Evolutionary conservation across 2,329 filamentous ascomycete genomes (phyloP), one percentile per base, ranked within the genome.

Genomic region (Pseudogymnoascus sp.): DNA sequence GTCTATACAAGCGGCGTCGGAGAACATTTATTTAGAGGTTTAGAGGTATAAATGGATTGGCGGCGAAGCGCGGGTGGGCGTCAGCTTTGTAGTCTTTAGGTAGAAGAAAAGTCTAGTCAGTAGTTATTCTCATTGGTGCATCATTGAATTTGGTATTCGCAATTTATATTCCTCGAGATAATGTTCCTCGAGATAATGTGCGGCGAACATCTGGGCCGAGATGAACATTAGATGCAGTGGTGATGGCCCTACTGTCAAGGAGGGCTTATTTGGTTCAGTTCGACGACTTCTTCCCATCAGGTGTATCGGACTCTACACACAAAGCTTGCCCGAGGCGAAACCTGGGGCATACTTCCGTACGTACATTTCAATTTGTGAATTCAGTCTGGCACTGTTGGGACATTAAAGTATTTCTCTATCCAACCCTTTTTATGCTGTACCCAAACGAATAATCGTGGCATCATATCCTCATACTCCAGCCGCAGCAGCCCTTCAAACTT

Each of bases 361-460:
- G 18, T 3, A 28, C 23, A 30, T 52, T 12, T 18, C 45, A 52
- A 23, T 30, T 52, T 30, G 5, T 26, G n/a, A 41, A 30, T 1
- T 30, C 45, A 52, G n/a, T 18, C 8, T 18, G 8, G 45, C n/a
- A 52, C 23, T 12, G 9, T 10, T 52, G 45, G 41, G 23, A 30
- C 23, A 52, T 52, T 52, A 30, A 52, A 52, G 26, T 52, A 52
- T 52, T 52, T 52, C n/a, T 52, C 45, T 52, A 52, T 52, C 45
- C 45, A 52, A 52, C 26, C 23, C n/a, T 2, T 18, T 52, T 52
- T 52, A 52, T 52, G 23, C 12, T 52, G 45, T 52, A 52, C 45
- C 45, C 45, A 52, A 52, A 52, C 45, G 45, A 52, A 52, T n/a
- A 52, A 26, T 52, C 45, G 45, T 52, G 45, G 45, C 45, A 52